Evolutionary conservation across 2,329 filamentous ascomycete species (phyloP).

Genomic region (Thelonectria discophora): DNA sequence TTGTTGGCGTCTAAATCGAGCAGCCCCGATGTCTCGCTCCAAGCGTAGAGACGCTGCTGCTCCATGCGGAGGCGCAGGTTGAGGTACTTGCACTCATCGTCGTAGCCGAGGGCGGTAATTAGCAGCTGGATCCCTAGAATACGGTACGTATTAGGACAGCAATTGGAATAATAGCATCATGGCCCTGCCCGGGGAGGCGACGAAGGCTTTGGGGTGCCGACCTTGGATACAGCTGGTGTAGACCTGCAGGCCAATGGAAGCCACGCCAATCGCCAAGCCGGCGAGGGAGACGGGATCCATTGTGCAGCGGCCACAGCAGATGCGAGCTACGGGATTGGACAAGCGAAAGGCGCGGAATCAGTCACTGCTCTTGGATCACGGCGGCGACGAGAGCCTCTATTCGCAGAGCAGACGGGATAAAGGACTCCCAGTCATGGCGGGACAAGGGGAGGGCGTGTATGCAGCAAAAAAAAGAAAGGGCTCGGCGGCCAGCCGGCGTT

Average conservation of each 20-base stretch:
- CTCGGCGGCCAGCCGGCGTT: too few relatives aligned
- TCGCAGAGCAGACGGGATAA: not conserved
- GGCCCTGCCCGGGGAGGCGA: too few relatives aligned
- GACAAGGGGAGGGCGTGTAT: too few relatives aligned
- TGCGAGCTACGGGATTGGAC: constrained; percentile 9
- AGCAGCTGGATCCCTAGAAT: constrained; percentile 56
- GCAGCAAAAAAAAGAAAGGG: too few relatives aligned
- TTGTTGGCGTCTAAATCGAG: constrained; percentile 55
- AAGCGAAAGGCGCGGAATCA: not conserved
- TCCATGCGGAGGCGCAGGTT: constrained; percentile 60
- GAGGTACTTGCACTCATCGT: constrained; percentile 59
- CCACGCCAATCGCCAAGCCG: constrained; percentile 55
- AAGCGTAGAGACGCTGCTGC: constrained; percentile 59
- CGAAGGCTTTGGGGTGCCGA: constrained; percentile 3
- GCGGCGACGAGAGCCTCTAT: not conserved
- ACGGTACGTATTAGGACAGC: constrained; percentile 17
- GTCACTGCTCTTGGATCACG: not conserved
- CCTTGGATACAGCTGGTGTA: constrained; percentile 58
- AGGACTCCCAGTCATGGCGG: too few relatives aligned
- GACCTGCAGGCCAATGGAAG: constrained; percentile 56
- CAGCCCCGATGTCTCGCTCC: constrained; percentile 59
- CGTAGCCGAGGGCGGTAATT: constrained; percentile 57
- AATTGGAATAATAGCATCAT: not conserved
- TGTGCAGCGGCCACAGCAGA: constrained; percentile 11
- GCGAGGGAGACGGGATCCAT: constrained; percentile 57